Base-by-base conservation (phyloP, 176 grass and related monocot species). In the Aechmea fasciata region DNA sequence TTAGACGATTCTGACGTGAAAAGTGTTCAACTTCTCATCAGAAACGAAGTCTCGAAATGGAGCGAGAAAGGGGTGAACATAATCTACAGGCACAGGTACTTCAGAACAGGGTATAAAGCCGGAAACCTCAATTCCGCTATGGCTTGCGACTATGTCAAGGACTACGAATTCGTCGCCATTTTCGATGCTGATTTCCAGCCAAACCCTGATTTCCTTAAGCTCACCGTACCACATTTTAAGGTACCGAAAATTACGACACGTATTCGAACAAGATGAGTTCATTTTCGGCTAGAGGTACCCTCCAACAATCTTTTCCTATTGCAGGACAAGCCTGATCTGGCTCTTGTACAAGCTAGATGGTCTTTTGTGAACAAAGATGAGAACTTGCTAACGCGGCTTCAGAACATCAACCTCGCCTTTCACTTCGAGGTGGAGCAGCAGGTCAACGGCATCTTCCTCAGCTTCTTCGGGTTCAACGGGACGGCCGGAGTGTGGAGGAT, bases 361-460 rank as follows among this genome's bases (percentile, higher is more conserved):
- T 91, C 82, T 49, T 96, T 96, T 23, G 69, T 96, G 11, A 96
- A 96, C 91, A 90, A 83, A 73, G 91, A 96, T 64, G 87, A 96
- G 64, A 96, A 96, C 68, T 54, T 96, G 78, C 41, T 96, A 66
- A 96, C 87, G 18, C 81, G 91, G 69, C 69, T 96, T 52, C 91
- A 96, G 69, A 90, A 96, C 74, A 69, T 96, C 75, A 96, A 96
- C 24, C 74, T 96, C 20, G 87, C 87, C 77, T 96, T 96, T 80
- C 91, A 96, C 78, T 96, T 96, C 63, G 91, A 96, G 82, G 91
- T 96, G 79, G 91, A 96, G 68, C 91, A 96, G 81, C 91, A 96
- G 69, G 91, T 96, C 47, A 96, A 96, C 25, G 91, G 91, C 3
- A 15, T 66, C 3, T 96, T 96, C 62, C 66, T 96, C 74, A 91